These are phyloP conservation scores for Oropetium thomaeum DNA, from an alignment of 176 grass and related monocot genomes.

Conservation along the genomic window DNA sequence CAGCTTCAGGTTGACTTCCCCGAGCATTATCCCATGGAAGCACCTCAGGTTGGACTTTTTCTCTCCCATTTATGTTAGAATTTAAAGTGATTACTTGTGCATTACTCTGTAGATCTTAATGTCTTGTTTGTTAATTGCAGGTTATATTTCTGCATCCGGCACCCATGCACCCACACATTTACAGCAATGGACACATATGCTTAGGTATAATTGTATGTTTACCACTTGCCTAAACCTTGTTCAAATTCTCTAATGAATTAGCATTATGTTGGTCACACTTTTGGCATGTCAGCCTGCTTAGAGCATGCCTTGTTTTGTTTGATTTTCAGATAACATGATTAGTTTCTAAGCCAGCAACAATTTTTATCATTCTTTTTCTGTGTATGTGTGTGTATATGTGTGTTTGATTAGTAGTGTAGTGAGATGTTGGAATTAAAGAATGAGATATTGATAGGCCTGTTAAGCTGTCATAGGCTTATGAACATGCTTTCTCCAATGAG, in stretches of 20 bases:
- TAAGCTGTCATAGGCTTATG: not conserved
- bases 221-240: not conserved
- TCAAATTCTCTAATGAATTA: not conserved
- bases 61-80: not conserved
- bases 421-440: no score
- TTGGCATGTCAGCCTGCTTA: not conserved
- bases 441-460: no score
- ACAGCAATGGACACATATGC: constrained; percentile 95
- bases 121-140: constrained; percentile 33
- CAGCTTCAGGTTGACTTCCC: constrained; percentile 94
- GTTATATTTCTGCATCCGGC: constrained; percentile 94
- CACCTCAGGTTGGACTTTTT: constrained; percentile 54
- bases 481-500: not conserved
- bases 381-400: no score
- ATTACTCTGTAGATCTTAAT: not conserved
- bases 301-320: not conserved
- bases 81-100: not conserved
- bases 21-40: constrained; percentile 97
- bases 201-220: constrained; percentile 58
- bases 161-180: constrained; percentile 84
- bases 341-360: not conserved
- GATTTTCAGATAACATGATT: not conserved
- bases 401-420: no score
- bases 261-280: not conserved
- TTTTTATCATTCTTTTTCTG: not conserved